phyloP scores from a whole-genome alignment of 2,329 filamentous ascomycete genomes.

The Orbilia brochopaga region DNA sequence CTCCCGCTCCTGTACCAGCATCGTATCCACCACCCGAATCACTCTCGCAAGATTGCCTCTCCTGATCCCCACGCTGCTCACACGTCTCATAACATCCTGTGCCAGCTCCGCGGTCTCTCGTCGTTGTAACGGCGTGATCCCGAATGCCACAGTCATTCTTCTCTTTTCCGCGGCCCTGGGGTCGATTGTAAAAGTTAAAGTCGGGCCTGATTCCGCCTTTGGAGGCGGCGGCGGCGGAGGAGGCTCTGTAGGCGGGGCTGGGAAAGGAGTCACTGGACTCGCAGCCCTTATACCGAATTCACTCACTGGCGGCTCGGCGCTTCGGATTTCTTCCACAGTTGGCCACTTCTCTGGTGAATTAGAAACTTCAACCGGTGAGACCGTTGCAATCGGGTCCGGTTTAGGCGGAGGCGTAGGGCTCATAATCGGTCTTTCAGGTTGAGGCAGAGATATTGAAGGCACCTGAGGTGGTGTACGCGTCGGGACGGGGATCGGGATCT shows the following conservation, averaged over 20 bases:
- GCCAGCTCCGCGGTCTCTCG: conserved; percentile 42
- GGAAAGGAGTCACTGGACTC: conserved; percentile 19
- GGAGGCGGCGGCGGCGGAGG: conserved; percentile 15
- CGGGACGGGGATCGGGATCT: conserved; percentile 40
- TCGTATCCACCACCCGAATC: conserved; percentile 52
- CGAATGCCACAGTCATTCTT: conserved; percentile 44
- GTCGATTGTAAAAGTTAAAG: conserved; percentile 25
- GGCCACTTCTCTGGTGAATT: conserved; percentile 12
- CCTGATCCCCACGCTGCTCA: conserved; percentile 29
- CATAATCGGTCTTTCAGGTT: background rate
- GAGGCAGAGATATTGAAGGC: background rate
- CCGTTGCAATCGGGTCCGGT: background rate
- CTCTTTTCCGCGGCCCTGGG: conserved; percentile 37
- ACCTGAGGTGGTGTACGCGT: conserved; percentile 5
- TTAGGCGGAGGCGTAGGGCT: conserved; percentile 4
- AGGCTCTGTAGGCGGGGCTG: conserved; percentile 12
- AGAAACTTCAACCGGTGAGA: conserved; percentile 1
- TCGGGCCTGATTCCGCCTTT: conserved; percentile 9
- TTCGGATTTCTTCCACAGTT: conserved; percentile 16
- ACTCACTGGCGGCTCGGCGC: background rate
- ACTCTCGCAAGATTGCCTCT: conserved; percentile 47
- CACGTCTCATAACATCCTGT: conserved; percentile 39
- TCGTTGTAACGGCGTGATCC: conserved; percentile 42
- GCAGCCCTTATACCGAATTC: conserved; percentile 6
- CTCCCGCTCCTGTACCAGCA: conserved; percentile 53